Conservation (phyloP, 1,139 yeast genomes). For the Insectozyma bohioensis region DNA sequence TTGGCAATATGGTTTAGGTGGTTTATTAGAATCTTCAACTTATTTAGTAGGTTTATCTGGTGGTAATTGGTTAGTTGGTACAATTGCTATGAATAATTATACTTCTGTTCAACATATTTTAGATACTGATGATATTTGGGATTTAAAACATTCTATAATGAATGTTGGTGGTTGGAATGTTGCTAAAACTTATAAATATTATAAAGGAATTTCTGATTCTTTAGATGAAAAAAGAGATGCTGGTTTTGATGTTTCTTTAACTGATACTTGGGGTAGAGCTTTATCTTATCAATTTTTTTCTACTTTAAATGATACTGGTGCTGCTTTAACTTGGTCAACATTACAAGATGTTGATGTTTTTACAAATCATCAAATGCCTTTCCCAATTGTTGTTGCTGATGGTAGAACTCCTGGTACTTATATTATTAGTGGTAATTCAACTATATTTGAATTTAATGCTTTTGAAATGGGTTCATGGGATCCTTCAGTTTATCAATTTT, state of each 20-base stretch:
- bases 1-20: conserved; percentile 63
- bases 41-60: conserved; percentile 83
- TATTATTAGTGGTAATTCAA: conserved; percentile 62
- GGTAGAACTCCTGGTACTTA: conserved; percentile 71
- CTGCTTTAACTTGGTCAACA: conserved; percentile 65
- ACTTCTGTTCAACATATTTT: conserved; percentile 65
- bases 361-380: conserved; percentile 66
- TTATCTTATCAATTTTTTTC: conserved; percentile 75
- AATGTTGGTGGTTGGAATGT: conserved; percentile 72
- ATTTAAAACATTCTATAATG: conserved; percentile 59
- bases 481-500: conserved; percentile 65
- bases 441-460: conserved; percentile 78
- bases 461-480: conserved; percentile 92
- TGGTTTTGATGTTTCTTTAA: conserved; percentile 73
- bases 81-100: conserved; percentile 79
- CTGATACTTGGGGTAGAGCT: conserved; percentile 96
- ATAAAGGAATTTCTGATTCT: conserved; percentile 52
- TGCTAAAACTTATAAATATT: conserved; percentile 55
- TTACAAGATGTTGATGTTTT: conserved; percentile 55
- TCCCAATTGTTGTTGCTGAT: conserved; percentile 77
- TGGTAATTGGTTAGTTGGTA: conserved; percentile 83
- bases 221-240: conserved; percentile 65
- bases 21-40: conserved; percentile 70
- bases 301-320: conserved; percentile 52
- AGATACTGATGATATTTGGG: conserved; percentile 61